These are phyloP conservation scores for Penicillium sp. DNA, from an alignment of 2,329 filamentous ascomycete genomes.

Conservation along the genomic window DNA sequence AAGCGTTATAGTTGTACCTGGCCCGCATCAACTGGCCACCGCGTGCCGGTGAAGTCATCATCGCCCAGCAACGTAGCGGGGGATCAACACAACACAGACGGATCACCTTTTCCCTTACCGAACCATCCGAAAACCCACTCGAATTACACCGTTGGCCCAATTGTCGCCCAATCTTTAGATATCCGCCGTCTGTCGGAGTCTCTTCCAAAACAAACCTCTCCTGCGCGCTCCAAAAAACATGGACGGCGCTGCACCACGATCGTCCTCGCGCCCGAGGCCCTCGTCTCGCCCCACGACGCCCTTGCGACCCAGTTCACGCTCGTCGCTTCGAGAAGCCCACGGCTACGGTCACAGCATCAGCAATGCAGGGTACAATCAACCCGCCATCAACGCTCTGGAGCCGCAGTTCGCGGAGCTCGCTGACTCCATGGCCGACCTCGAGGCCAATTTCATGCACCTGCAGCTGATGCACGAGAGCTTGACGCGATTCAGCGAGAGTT, in stretches of 20 bases:
- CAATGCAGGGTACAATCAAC: slow-evolving; percentile 49
- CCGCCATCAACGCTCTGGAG: slow-evolving; percentile 74
- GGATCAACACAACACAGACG: not conserved
- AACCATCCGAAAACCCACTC: not conserved
- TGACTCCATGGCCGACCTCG: slow-evolving; percentile 90
- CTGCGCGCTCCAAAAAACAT: slow-evolving; percentile 10
- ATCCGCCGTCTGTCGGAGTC: not conserved
- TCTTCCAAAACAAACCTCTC: slow-evolving; percentile 14
- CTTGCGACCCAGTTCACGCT: slow-evolving; percentile 82
- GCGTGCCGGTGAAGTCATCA: slow-evolving; percentile 3
- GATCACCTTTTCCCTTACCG: not conserved
- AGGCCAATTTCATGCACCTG: slow-evolving; percentile 96
- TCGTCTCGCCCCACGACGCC: slow-evolving; percentile 84
- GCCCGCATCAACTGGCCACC: too few species aligned
- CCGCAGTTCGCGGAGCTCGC: slow-evolving; percentile 89
- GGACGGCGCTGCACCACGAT: slow-evolving; percentile 41
- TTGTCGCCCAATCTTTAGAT: not conserved
- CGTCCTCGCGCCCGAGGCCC: slow-evolving; percentile 61
- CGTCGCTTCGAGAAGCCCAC: slow-evolving; percentile 77
- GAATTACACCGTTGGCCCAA: not conserved
- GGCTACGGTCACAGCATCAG: slow-evolving; percentile 46
- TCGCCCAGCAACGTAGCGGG: slow-evolving; percentile 1
- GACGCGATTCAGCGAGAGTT: slow-evolving; percentile 90
- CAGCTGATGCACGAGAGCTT: slow-evolving; percentile 96
- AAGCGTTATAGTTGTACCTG: not conserved